phyloP scores from a whole-genome alignment of 768 basidiomycete genomes.

The Boletellus emodensis region DNA sequence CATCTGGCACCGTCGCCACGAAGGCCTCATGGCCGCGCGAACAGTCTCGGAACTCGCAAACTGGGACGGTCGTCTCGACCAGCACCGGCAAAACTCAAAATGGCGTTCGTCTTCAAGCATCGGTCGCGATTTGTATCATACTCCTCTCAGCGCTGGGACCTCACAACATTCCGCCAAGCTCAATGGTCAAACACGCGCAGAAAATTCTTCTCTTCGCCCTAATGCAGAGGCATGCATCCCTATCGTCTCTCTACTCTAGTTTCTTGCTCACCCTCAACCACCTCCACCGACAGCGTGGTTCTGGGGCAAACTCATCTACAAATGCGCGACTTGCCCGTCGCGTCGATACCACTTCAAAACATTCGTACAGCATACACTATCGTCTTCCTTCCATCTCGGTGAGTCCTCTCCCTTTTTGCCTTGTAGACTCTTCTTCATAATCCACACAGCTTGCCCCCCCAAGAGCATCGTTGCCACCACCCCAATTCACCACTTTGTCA shows the following conservation, averaged over 20 bases:
- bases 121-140: conserved; percentile 10
- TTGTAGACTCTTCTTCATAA: background rate
- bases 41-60: conserved; percentile 11
- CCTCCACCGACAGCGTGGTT: conserved; percentile 11
- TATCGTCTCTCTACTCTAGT: background rate
- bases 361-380: conserved; percentile 1
- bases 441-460: conserved; percentile 7
- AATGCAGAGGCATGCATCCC: conserved; percentile 11
- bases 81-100: conserved; percentile 4
- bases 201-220: conserved; percentile 1
- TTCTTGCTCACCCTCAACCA: conserved; percentile 2
- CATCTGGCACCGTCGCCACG: background rate
- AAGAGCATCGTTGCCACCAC: background rate
- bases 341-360: conserved; percentile 11
- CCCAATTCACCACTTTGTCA: background rate
- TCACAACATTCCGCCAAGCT: background rate
- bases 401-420: conserved; percentile 5
- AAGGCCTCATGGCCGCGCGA: conserved; percentile 12
- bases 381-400: conserved; percentile 11
- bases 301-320: background rate
- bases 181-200: conserved; percentile 7
- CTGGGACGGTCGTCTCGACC: conserved; percentile 17
- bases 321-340: conserved; percentile 1
- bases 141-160: background rate
- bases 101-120: conserved; percentile 11